Conservation (phyloP, 2,329 filamentous ascomycete genomes). For the Amesomyces nigricolor region DNA sequence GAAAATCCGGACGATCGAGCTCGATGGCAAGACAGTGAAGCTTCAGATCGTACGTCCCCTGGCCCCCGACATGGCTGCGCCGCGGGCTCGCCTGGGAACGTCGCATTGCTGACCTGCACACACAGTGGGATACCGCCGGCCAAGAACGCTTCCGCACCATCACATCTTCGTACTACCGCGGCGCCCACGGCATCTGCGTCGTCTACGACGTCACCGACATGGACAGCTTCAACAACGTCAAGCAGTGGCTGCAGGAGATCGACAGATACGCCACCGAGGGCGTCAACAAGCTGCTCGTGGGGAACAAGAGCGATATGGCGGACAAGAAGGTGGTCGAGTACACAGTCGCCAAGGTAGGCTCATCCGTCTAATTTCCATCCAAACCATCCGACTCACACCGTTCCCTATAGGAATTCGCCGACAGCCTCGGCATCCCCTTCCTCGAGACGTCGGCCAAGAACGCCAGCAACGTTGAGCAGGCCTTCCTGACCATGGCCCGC, state of each 20-base stretch:
- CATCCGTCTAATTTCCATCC: neutral
- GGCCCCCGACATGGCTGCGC: neutral
- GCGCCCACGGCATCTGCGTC: constrained; percentile 97
- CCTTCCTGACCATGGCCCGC: constrained; percentile 98
- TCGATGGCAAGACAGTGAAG: constrained; percentile 99
- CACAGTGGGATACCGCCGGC: constrained; percentile 95
- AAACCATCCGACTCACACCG: constrained; percentile 3
- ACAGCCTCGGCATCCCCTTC: constrained; percentile 98
- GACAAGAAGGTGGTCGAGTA: constrained; percentile 99
- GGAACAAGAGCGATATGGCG: constrained; percentile 99
- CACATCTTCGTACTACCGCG: constrained; percentile 98
- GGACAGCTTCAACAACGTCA: constrained; percentile 99
- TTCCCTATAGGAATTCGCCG: constrained; percentile 78
- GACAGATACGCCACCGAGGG: constrained; percentile 98
- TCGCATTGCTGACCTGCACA: constrained; percentile 36
- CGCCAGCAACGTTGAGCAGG: constrained; percentile 98
- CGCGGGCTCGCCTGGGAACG: neutral
- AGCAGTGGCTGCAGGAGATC: constrained; percentile 99
- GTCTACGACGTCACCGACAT: constrained; percentile 99
- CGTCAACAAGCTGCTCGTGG: constrained; percentile 98
- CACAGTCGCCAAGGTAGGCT: constrained; percentile 90
- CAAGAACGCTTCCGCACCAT: constrained; percentile 99
- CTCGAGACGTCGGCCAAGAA: constrained; percentile 99
- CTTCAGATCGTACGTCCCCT: constrained; percentile 80
- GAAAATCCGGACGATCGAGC: constrained; percentile 99